A percentile compares a stretch with the other conserved stretches of the same genome.
Evolutionary conservation across 2,329 filamentous ascomycete species (phyloP).

Genomic region (Aspergillus caelatus): DNA sequence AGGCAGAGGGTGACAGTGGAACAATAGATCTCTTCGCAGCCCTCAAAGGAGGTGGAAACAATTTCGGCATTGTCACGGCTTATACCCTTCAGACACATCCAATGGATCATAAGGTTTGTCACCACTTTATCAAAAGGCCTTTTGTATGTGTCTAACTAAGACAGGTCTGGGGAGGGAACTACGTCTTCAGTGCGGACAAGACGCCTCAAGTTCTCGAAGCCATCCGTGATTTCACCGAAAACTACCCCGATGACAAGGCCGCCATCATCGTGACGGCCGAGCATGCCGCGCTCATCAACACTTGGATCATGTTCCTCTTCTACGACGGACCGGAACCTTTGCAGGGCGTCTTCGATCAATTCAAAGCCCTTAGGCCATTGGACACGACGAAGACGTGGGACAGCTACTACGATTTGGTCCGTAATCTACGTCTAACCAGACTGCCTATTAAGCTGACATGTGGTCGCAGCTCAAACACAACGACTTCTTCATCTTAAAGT

Average conservation of each 20-base stretch:
- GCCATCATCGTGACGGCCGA: constrained; percentile 62
- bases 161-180: constrained; percentile 54
- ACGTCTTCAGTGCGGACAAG: constrained; percentile 42
- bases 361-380: constrained; percentile 51
- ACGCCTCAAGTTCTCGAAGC: constrained; percentile 38
- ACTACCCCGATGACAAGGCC: constrained; percentile 63
- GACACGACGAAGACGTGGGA: constrained; percentile 52
- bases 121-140: background rate
- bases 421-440: constrained; percentile 17
- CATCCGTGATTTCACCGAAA: constrained; percentile 38
- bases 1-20: background rate
- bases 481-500: constrained; percentile 39
- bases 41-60: constrained; percentile 48
- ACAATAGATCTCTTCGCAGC: constrained; percentile 43
- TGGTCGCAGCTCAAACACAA: constrained; percentile 40
- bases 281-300: constrained; percentile 50
- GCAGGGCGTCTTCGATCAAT: constrained; percentile 58
- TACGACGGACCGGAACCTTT: constrained; percentile 62
- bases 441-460: background rate
- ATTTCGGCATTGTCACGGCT: constrained; percentile 49
- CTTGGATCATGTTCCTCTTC: constrained; percentile 65
- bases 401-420: constrained; percentile 51
- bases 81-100: constrained; percentile 39
- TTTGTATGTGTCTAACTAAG: background rate
- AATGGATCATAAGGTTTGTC: constrained; percentile 29